phyloP scores from a whole-genome alignment of 1,284 basidiomycete genomes.

The Erythrobasidium hasegawianum region DNA sequence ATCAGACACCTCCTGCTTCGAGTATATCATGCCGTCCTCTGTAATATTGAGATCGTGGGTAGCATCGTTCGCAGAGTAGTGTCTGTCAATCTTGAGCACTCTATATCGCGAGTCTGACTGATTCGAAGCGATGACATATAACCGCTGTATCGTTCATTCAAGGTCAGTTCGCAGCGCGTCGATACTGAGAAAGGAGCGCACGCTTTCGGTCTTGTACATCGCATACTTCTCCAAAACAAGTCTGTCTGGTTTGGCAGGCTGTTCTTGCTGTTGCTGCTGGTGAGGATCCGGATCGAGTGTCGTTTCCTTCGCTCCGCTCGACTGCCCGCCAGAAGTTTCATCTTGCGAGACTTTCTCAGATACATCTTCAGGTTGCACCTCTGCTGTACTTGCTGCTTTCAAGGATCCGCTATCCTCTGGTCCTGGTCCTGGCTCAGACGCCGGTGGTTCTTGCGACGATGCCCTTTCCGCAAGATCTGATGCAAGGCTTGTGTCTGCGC shows the following conservation, averaged over 20 bases:
- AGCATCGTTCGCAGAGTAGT: constrained; percentile 46
- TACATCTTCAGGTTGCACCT: too few species aligned
- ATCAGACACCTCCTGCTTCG: constrained; percentile 77
- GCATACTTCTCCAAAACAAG: constrained; percentile 16
- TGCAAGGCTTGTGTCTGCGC: too few species aligned
- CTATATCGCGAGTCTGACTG: constrained; percentile 76
- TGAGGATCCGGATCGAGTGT: too few species aligned
- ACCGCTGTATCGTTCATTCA: constrained; percentile 54
- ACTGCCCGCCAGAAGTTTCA: too few species aligned
- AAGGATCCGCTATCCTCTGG: too few species aligned
- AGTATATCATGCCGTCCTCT: constrained; percentile 84
- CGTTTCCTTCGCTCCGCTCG: too few species aligned
- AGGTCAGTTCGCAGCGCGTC: not conserved
- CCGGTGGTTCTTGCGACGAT: too few species aligned
- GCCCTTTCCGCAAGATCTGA: too few species aligned
- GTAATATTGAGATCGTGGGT: constrained; percentile 62
- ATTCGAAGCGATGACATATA: constrained; percentile 84
- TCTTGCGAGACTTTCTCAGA: too few species aligned
- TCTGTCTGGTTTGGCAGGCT: constrained; percentile 4
- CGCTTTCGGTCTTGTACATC: constrained; percentile 27
- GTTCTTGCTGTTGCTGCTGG: too few species aligned
- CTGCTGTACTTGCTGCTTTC: too few species aligned
- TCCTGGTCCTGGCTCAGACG: too few species aligned
- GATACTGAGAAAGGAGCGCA: not conserved
- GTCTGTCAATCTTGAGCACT: constrained; percentile 83